Base-by-base conservation (phyloP, 805 yeast genomes). In the Torulaspora quercuum region DNA sequence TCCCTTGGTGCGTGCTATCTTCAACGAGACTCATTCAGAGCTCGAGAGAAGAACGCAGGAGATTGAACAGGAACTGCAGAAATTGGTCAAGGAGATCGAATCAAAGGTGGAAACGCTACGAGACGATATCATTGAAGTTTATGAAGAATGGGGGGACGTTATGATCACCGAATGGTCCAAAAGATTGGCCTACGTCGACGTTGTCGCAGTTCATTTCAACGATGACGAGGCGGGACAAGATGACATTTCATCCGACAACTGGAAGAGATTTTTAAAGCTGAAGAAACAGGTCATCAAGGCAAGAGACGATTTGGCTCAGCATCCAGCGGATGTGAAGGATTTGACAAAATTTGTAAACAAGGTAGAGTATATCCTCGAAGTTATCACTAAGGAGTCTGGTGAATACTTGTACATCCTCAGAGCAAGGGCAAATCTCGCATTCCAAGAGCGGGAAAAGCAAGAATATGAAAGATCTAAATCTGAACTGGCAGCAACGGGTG, bases 71-170 rank as follows among this genome's bases (percentile, higher is more conserved):
- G 51, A 59, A 15, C 50, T 72, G 33, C 46, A 51, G 8, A 37
- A 51, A 5, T 46, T 58, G 8, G 57, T 67, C 26, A 46, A 56
- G 14, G 50, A 49, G 4, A 60, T 67, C 15, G 64, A 70, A 26
- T 49, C 58, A 3, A 59, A 57, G 5, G 61, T 67, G 7, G 62
- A 67, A 18, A 50, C 53, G 2, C 58, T 67, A 21, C 69, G 75
- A 50, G 54, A 63, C 13, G 55, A 64, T 13, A 70, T 80, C 23
- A 68, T 82, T 35, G 89, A 83, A 45, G 70, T 80, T 0, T 72
- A 79, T 53, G 89, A 82, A 56, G 82, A 82, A 43, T 83, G 82
- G 67, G 78, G 81, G 5, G 88, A 82, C 37, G 72, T 76, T 5
- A 69, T 83, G 18, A 69, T 82, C 37, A 70, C 64, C 46, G 86